Conservation (phyloP, 768 basidiomycete species). For the Candolleomyces aberdarensis region DNA sequence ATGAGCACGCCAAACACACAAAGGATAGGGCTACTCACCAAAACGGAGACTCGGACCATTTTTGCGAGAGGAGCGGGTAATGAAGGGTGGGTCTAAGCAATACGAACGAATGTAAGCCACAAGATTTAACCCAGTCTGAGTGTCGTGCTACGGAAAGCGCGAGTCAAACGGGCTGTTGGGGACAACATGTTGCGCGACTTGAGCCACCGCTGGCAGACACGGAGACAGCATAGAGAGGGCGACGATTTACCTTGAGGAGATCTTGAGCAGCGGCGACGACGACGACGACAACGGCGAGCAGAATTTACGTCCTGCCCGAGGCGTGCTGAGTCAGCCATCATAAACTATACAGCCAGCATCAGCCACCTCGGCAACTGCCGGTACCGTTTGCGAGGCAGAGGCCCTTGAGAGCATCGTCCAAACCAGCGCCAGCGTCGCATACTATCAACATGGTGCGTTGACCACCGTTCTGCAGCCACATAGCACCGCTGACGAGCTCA, state of each 20-base stretch:
- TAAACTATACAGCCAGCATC: slow-evolving; percentile 36
- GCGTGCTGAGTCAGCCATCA: slow-evolving; percentile 19
- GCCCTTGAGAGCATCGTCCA: slow-evolving; percentile 6
- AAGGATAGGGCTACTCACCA: slow-evolving; percentile 55
- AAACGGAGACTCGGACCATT: slow-evolving; percentile 89
- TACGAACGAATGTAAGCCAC: slow-evolving; percentile 30
- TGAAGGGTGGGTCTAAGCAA: background rate
- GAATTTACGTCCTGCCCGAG: slow-evolving; percentile 3
- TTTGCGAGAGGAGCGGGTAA: slow-evolving; percentile 14
- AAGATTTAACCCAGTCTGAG: slow-evolving; percentile 66
- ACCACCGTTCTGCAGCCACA: background rate
- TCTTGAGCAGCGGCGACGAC: slow-evolving; percentile 21
- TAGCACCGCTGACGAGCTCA: slow-evolving; percentile 14
- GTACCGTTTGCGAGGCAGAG: background rate
- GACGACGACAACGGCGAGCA: slow-evolving; percentile 13
- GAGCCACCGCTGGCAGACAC: slow-evolving; percentile 11
- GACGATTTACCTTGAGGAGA: slow-evolving; percentile 45
- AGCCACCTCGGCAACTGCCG: slow-evolving; percentile 44
- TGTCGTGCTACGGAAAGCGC: slow-evolving; percentile 80
- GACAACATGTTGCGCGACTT: background rate
- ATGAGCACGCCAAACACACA: slow-evolving; percentile 2
- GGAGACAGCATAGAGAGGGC: slow-evolving; percentile 15
- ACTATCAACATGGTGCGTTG: slow-evolving; percentile 52
- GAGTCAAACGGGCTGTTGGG: slow-evolving; percentile 64
- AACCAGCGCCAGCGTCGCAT: slow-evolving; percentile 19